Conservation (phyloP, 1,284 basidiomycete species). For the Somion occarium region DNA sequence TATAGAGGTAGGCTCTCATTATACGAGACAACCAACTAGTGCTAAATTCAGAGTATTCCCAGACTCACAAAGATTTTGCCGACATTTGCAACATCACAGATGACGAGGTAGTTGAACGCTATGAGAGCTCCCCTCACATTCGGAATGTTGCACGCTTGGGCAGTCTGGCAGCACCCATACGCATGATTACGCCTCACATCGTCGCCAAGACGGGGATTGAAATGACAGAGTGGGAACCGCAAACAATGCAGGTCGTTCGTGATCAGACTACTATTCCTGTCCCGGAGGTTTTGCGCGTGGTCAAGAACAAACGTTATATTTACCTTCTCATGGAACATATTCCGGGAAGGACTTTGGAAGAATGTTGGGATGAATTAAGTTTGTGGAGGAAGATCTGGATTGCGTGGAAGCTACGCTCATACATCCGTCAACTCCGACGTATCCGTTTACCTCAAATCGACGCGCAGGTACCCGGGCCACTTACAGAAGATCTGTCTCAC, state of each 20-base stretch:
- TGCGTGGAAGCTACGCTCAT: constrained; percentile 5
- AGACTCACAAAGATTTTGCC: too few relatives aligned
- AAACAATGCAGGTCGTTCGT: constrained; percentile 4
- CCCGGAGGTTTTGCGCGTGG: constrained; percentile 6
- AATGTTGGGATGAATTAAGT: constrained; percentile 4
- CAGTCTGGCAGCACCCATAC: too few relatives aligned
- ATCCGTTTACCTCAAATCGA: not conserved
- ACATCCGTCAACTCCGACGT: constrained; percentile 7
- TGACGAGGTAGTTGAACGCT: too few relatives aligned
- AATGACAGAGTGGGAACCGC: not conserved
- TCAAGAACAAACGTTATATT: not conserved
- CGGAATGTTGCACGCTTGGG: too few relatives aligned
- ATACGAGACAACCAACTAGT: too few relatives aligned
- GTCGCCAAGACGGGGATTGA: not conserved
- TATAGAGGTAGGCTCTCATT: too few relatives aligned
- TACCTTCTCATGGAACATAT: constrained; percentile 8
- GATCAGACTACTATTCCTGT: constrained; percentile 9
- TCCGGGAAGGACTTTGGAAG: constrained; percentile 2
- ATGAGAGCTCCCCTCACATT: too few relatives aligned
- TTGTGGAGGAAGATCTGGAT: constrained; percentile 6
- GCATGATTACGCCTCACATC: not conserved
- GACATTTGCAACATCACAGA: too few relatives aligned
- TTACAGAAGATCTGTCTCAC: not conserved
- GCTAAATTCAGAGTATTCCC: too few relatives aligned
- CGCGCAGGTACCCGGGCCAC: not conserved